A percentile compares a stretch with the other conserved stretches of the same genome.
Evolutionary conservation across 805 yeast genomes (phyloP).

Genomic region (Pichia scutulata): DNA sequence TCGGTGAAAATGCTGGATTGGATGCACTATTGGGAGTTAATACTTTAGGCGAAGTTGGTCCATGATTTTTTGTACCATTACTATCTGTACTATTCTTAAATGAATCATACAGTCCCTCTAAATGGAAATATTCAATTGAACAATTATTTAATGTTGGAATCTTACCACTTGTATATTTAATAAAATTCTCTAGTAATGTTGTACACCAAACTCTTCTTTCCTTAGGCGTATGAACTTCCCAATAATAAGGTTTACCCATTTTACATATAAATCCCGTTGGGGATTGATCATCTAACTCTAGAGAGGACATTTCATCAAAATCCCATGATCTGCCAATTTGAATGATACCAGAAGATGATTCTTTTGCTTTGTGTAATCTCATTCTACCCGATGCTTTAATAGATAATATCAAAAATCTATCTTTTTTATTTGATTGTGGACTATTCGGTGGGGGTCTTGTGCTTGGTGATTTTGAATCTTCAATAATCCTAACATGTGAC

Average conservation of each 20-base stretch:
- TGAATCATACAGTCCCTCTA: constrained; percentile 15
- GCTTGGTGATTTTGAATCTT: constrained; percentile 64
- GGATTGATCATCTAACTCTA: constrained; percentile 47
- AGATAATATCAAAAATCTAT: constrained; percentile 53
- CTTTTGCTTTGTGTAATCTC: constrained; percentile 78
- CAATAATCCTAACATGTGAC: constrained; percentile 69
- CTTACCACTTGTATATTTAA: constrained; percentile 48
- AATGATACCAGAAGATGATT: constrained; percentile 59
- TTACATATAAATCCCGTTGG: constrained; percentile 51
- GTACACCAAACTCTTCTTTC: constrained; percentile 54
- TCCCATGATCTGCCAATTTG: constrained; percentile 95
- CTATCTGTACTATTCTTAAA: background rate
- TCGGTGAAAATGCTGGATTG: background rate
- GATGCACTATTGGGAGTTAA: background rate
- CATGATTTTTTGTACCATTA: background rate
- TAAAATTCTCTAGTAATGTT: constrained; percentile 43
- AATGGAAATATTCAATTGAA: constrained; percentile 30
- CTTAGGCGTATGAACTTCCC: constrained; percentile 58
- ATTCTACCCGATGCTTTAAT: constrained; percentile 57
- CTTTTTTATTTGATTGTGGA: constrained; percentile 43
- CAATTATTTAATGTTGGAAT: constrained; percentile 46
- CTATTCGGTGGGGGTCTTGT: constrained; percentile 57
- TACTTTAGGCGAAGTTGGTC: background rate
- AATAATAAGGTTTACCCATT: constrained; percentile 74
- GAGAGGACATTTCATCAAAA: constrained; percentile 53